Base-by-base conservation (phyloP, 352 stramenopile genomes). In the Phytopythium sindhum region DNA sequence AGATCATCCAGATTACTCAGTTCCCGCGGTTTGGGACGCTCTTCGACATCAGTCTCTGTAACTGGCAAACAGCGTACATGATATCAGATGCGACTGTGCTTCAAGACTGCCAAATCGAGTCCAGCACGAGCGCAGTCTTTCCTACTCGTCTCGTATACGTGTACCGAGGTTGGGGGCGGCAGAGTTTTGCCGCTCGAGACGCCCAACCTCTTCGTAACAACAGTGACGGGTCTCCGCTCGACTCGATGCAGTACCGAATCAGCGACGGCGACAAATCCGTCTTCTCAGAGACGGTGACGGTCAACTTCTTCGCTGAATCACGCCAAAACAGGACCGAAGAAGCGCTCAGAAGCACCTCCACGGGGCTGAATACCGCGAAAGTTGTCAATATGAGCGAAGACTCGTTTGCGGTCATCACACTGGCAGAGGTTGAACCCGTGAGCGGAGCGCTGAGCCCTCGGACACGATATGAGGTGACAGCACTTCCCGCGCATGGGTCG, bases 131-230 rank as follows among this genome's bases (percentile, higher is more conserved):
- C 33, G 51, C 44, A 23, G 65, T 57, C 2, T 81, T 82, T 62
- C 90, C 84, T 6, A 85, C 81, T 1, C 70, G 57, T 29, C 70
- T 90, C 4, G 24, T 75, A 14, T 91, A 90, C 57, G 41, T 90
- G 48, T 80, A 80, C 65, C 59, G 65, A 21, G 75, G 73, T 50
- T 75, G 65, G 73, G 63, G 64, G 1, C 61, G 68, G 28, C 11
- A 64, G 15, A n/a, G 2, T 19, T 31, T n/a, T 21, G 60, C 14
- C 19, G 17, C 28, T 19, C 48, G 14, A 39, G 55, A 31, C 52
- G 31, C 8, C 5, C 19, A 28, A 4, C 29, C 52, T 26, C 23
- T 61, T 2, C 24, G 14, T 11, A 64, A 57, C n/a, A 64, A 51
- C 37, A n/a, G 54, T 2, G 39, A 73, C 11, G 29, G 24, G 9